These are phyloP conservation scores for Hylodesmum podocarpum DNA, from an alignment of 306 rosid genomes.

Conservation along the genomic window DNA sequence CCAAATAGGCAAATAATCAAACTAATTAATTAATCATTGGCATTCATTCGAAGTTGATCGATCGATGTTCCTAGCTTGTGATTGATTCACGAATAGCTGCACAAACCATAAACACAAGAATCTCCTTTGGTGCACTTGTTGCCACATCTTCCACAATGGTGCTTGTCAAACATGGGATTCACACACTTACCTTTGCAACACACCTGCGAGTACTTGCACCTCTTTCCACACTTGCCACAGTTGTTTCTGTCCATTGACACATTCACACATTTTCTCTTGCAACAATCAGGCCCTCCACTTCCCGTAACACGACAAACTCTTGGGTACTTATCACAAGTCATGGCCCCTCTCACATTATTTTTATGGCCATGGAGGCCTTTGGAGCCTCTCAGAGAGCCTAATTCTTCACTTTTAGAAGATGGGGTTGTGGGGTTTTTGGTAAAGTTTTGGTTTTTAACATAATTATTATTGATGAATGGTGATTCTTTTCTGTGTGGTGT, in stretches of 20 bases:
- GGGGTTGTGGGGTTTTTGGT: neutral
- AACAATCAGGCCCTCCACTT: conserved; percentile 55
- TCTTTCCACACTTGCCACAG: conserved; percentile 65
- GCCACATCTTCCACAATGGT: conserved; percentile 61
- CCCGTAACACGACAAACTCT: conserved; percentile 45
- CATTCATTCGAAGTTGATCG: neutral
- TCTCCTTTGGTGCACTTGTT: conserved; percentile 53
- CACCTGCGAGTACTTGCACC: conserved; percentile 52
- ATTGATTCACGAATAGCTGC: conserved; percentile 51
- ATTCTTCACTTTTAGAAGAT: conserved; percentile 14
- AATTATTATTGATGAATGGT: neutral
- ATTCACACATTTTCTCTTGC: conserved; percentile 57
- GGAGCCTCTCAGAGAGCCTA: conserved; percentile 24
- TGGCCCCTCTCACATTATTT: neutral
- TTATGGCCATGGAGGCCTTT: conserved; percentile 24
- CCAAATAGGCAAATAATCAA: neutral
- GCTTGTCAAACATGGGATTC: conserved; percentile 40
- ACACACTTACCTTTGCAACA: conserved; percentile 72
- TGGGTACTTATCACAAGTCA: conserved; percentile 57
- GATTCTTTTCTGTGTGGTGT: conserved; percentile 14
- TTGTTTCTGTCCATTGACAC: conserved; percentile 46
- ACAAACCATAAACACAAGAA: conserved; percentile 56
- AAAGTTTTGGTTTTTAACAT: neutral
- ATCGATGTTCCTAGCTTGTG: neutral
- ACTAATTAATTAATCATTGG: neutral